Percentiles rank a stretch among this genome's conserved stretches.
Evolutionary conservation across 2,329 filamentous ascomycete species (phyloP).

Genomic region (Alternaria panax): DNA sequence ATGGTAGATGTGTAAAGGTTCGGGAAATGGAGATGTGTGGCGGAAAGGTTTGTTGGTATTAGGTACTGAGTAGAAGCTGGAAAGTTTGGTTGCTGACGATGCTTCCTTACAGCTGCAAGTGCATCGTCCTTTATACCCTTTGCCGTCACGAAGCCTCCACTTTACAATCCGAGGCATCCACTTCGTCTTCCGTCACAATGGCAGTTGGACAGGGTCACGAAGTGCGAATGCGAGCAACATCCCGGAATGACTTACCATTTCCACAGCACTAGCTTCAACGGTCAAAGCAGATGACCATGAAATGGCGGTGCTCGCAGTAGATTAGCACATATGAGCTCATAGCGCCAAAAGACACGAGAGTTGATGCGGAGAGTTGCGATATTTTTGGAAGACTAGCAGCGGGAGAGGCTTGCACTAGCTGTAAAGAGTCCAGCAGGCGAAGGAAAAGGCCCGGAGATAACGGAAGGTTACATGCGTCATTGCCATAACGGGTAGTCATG

Average conservation of each 20-base stretch:
- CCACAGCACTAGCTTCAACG: slow-evolving; percentile 27
- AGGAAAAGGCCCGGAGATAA: slow-evolving; percentile 36
- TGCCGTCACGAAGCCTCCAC: slow-evolving; percentile 16
- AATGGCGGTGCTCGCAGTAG: slow-evolving; percentile 23
- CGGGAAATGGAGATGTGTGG: background rate
- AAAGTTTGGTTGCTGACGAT: slow-evolving; percentile 22
- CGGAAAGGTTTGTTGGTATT: slow-evolving; percentile 6
- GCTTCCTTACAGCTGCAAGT: slow-evolving; percentile 15
- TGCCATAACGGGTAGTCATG: slow-evolving; percentile 30
- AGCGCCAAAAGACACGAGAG: slow-evolving; percentile 38
- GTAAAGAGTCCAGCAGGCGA: slow-evolving; percentile 29
- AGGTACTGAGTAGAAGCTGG: slow-evolving; percentile 7
- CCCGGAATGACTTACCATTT: slow-evolving; percentile 29
- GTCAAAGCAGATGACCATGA: slow-evolving; percentile 40
- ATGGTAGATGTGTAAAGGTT: slow-evolving; percentile 5
- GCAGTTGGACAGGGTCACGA: slow-evolving; percentile 28
- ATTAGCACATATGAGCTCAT: slow-evolving; percentile 42
- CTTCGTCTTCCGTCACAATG: slow-evolving; percentile 27
- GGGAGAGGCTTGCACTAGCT: slow-evolving; percentile 28
- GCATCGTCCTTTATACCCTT: slow-evolving; percentile 38
- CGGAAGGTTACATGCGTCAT: slow-evolving; percentile 40
- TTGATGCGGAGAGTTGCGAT: slow-evolving; percentile 32
- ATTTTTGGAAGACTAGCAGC: slow-evolving; percentile 44
- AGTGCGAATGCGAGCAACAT: slow-evolving; percentile 29
- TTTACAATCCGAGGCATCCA: slow-evolving; percentile 22